Percentiles rank a stretch among this genome's conserved stretches.
phyloP scores from a whole-genome alignment of 139 green algal species.

The Parachlorella kessleri region DNA sequence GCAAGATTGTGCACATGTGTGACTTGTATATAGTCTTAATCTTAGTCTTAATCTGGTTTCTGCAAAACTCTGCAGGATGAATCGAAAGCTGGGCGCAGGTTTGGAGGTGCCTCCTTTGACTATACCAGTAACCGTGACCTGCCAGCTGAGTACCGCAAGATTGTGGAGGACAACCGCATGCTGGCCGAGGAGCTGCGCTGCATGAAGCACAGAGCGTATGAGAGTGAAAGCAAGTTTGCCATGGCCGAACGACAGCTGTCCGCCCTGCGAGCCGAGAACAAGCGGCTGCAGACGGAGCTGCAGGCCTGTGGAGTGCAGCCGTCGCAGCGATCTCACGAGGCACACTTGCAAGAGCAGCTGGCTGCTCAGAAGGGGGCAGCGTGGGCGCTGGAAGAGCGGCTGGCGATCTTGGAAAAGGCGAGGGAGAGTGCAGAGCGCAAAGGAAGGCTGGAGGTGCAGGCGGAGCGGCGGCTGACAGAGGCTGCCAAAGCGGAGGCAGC shows the following conservation, averaged over 20 bases:
- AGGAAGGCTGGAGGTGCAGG: neutral
- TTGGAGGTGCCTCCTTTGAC: conserved; percentile 10
- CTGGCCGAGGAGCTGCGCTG: conserved; percentile 16
- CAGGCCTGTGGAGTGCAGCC: neutral
- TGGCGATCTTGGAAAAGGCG: conserved; percentile 1
- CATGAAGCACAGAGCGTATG: conserved; percentile 11
- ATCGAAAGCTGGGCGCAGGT: too few relatives aligned
- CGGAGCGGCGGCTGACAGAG: too few relatives aligned
- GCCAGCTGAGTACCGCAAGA: conserved; percentile 11
- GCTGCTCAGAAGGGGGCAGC: neutral
- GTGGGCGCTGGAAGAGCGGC: conserved; percentile 6
- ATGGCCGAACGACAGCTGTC: conserved; percentile 2
- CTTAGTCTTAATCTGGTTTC: too few relatives aligned
- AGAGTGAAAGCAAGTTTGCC: conserved; percentile 10
- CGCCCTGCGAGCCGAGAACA: conserved; percentile 20
- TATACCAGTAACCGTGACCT: conserved; percentile 8
- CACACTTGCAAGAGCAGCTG: neutral
- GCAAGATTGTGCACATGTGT: too few relatives aligned
- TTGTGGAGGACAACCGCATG: conserved; percentile 33
- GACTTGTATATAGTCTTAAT: too few relatives aligned
- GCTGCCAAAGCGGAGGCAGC: too few relatives aligned
- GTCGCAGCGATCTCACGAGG: neutral
- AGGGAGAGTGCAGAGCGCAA: conserved; percentile 2
- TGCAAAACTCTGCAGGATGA: too few relatives aligned
- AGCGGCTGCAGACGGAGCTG: neutral